phyloP scores from a whole-genome alignment of 768 basidiomycete species.

The Boletales sp. region DNA sequence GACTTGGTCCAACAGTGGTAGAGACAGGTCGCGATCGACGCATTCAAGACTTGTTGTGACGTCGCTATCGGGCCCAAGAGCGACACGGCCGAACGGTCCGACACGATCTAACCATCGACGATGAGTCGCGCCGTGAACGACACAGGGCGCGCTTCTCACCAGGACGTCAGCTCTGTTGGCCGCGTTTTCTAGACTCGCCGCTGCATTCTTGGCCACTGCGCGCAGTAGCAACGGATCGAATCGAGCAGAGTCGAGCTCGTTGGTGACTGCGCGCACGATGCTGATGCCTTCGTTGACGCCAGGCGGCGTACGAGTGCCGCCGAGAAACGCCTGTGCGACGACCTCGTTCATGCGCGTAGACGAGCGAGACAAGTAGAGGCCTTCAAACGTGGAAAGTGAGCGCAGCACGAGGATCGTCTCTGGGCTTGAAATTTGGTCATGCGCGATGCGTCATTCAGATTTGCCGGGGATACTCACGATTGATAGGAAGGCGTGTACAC shows the following conservation, averaged over 20 bases:
- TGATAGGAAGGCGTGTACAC: slow-evolving; percentile 81
- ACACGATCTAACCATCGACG: slow-evolving; percentile 46
- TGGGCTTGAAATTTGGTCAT: slow-evolving; percentile 48
- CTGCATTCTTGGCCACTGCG: slow-evolving; percentile 72
- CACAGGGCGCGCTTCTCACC: slow-evolving; percentile 41
- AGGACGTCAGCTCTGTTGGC: slow-evolving; percentile 60
- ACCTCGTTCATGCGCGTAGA: slow-evolving; percentile 81
- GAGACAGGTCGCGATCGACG: slow-evolving; percentile 71
- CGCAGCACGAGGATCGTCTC: slow-evolving; percentile 89
- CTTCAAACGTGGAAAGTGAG: slow-evolving; percentile 78
- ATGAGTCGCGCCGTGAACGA: too few species aligned
- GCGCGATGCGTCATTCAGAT: not conserved
- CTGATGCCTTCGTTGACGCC: slow-evolving; percentile 72
- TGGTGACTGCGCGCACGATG: slow-evolving; percentile 72
- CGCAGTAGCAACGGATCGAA: slow-evolving; percentile 79
- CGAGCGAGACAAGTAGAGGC: slow-evolving; percentile 83
- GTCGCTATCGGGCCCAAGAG: slow-evolving; percentile 77
- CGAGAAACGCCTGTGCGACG: slow-evolving; percentile 70
- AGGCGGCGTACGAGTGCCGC: slow-evolving; percentile 66
- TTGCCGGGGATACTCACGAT: slow-evolving; percentile 47
- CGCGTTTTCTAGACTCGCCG: slow-evolving; percentile 66
- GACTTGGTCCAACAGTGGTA: slow-evolving; percentile 24
- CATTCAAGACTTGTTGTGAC: slow-evolving; percentile 74
- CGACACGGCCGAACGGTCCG: slow-evolving; percentile 69
- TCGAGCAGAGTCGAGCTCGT: slow-evolving; percentile 61